phyloP scores from a whole-genome alignment of 495 filamentous ascomycete genomes.

The Penicillium waksmanii region DNA sequence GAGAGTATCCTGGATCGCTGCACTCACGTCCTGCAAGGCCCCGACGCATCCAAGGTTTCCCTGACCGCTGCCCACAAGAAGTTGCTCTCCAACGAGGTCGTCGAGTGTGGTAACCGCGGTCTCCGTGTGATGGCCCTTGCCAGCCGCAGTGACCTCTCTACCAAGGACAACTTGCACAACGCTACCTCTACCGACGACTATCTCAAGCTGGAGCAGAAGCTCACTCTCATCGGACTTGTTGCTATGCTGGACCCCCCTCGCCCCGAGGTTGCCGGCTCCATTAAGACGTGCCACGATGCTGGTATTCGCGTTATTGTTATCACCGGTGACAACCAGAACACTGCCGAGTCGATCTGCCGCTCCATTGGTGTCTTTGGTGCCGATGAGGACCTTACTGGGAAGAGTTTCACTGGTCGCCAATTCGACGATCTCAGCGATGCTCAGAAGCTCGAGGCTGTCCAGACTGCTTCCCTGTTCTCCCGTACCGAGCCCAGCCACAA shows the following conservation, averaged over 20 bases:
- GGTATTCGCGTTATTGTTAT: conserved; percentile 98
- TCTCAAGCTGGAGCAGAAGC: conserved; percentile 81
- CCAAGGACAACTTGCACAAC: conserved; percentile 67
- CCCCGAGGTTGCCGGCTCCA: conserved; percentile 85
- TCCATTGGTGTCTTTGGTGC: conserved; percentile 92
- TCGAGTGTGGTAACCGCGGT: conserved; percentile 88
- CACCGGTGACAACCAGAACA: conserved; percentile 97
- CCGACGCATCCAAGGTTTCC: conserved; percentile 71
- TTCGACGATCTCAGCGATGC: conserved; percentile 83
- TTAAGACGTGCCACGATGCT: conserved; percentile 85
- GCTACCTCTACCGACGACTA: conserved; percentile 88
- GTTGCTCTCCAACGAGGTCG: conserved; percentile 74
- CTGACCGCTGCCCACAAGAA: conserved; percentile 67
- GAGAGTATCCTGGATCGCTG: conserved; percentile 94
- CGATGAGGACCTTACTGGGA: conserved; percentile 81
- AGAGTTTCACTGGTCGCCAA: conserved; percentile 93
- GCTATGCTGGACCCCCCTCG: conserved; percentile 98
- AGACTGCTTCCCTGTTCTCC: conserved; percentile 91
- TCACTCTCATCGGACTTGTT: conserved; percentile 92
- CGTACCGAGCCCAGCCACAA: conserved; percentile 96
- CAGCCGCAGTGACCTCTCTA: conserved; percentile 69
- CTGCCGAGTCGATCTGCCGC: conserved; percentile 95
- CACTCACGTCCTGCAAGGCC: conserved; percentile 73
- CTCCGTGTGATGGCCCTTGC: conserved; percentile 95
- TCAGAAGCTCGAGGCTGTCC: conserved; percentile 82